These are phyloP conservation scores for Ascosphaera apis DNA, from an alignment of 2,329 filamentous ascomycete genomes.

Conservation along the genomic window DNA sequence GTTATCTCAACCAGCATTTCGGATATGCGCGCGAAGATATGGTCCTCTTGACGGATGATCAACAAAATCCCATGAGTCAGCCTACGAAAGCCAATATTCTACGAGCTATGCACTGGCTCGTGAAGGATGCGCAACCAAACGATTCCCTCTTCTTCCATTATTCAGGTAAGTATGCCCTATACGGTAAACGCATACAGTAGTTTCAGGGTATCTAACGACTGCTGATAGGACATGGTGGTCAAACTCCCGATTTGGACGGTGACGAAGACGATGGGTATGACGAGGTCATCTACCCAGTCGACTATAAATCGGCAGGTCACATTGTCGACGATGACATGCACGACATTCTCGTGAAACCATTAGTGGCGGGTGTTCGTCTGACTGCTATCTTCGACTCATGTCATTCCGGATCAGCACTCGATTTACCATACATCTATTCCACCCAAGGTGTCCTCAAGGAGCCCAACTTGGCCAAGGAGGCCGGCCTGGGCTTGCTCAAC, in stretches of 20 bases:
- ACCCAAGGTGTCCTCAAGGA: constrained; percentile 46
- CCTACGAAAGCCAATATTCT: constrained; percentile 90
- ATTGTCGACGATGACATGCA: constrained; percentile 66
- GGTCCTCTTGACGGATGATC: constrained; percentile 89
- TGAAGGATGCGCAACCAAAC: constrained; percentile 78
- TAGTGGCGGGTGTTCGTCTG: constrained; percentile 60
- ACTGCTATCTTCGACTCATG: constrained; percentile 48
- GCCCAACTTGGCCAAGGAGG: constrained; percentile 44
- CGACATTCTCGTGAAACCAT: constrained; percentile 48
- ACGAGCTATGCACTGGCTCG: constrained; percentile 91
- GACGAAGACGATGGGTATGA: constrained; percentile 60
- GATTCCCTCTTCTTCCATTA: constrained; percentile 97
- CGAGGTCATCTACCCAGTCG: constrained; percentile 58
- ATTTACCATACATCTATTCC: constrained; percentile 44
- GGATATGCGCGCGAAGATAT: constrained; percentile 90
- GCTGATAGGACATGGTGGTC: constrained; percentile 52
- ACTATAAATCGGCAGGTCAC: constrained; percentile 44
- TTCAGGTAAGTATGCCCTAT: constrained; percentile 37
- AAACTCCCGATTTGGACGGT: constrained; percentile 48
- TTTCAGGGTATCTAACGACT: background rate
- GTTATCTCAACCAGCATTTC: constrained; percentile 70
- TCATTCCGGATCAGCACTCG: constrained; percentile 42
- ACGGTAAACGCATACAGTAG: no score
- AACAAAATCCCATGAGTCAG: constrained; percentile 92
- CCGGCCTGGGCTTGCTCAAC: constrained; percentile 38